phyloP scores from a whole-genome alignment of 148 eudicot genomes.

The Salicornia ramosissima region DNA sequence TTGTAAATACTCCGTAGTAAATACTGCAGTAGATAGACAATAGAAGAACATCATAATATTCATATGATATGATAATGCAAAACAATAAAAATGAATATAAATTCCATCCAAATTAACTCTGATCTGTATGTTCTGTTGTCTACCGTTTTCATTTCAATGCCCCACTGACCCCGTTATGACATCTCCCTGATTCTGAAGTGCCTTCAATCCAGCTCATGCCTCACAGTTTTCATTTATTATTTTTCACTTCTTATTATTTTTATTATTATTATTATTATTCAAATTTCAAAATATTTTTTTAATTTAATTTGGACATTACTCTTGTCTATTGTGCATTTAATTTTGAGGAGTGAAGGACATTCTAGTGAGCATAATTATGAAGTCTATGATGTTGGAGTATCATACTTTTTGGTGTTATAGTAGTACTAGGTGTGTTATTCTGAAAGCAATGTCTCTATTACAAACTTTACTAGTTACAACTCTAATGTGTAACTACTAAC shows the following conservation, averaged over 20 bases:
- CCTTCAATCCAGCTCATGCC: conserved; percentile 8
- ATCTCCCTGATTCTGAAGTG: conserved; percentile 1
- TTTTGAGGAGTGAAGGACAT: not conserved
- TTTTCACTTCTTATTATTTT: not conserved
- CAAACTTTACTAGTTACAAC: not conserved
- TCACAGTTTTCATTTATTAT: conserved; percentile 27
- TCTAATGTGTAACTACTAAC: no score
- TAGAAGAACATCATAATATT: no score
- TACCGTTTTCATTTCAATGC: conserved; percentile 14
- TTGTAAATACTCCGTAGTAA: no score
- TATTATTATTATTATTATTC: not conserved
- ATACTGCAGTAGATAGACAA: no score
- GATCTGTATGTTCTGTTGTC: not conserved
- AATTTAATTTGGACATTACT: conserved; percentile 3
- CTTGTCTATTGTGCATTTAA: not conserved
- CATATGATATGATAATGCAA: no score
- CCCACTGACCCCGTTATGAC: conserved; percentile 29
- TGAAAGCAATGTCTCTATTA: not conserved
- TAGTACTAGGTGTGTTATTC: not conserved
- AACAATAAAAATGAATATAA: not conserved
- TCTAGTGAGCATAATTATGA: no score
- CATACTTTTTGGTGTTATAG: no score
- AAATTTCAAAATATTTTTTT: conserved; percentile 11
- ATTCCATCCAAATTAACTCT: not conserved
- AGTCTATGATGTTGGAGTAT: no score